These are phyloP conservation scores for Bothriochloa decipiens DNA, from an alignment of 176 grass and related monocot species.

Conservation along the genomic window DNA sequence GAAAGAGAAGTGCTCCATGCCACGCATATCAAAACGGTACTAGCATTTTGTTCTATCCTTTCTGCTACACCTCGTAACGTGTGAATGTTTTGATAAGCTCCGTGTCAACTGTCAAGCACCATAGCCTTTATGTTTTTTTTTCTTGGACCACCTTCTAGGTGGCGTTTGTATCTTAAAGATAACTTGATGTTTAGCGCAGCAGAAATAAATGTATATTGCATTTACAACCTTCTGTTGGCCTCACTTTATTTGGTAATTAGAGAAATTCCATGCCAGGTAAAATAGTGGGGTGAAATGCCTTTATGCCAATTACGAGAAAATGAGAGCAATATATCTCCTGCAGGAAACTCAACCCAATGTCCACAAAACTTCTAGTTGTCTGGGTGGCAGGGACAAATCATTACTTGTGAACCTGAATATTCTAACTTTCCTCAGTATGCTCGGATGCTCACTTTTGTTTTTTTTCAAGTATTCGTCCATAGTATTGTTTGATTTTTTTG, in stretches of 20 bases:
- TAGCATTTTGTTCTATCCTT: slow-evolving; percentile 57
- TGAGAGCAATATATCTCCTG: slow-evolving; percentile 6
- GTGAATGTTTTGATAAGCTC: slow-evolving; percentile 23
- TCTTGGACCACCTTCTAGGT: slow-evolving; percentile 29
- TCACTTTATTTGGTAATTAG: slow-evolving; percentile 24
- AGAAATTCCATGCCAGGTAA: slow-evolving; percentile 1
- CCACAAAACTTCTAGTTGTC: background rate
- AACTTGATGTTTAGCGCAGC: slow-evolving; percentile 24
- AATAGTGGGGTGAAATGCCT: background rate
- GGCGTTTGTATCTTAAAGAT: slow-evolving; percentile 50
- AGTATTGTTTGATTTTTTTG: slow-evolving; percentile 28
- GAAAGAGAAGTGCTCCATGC: slow-evolving; percentile 83
- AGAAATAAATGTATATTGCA: slow-evolving; percentile 35
- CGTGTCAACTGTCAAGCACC: slow-evolving; percentile 1
- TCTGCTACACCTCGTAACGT: slow-evolving; percentile 43
- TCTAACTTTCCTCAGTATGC: slow-evolving; percentile 25
- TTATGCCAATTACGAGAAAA: slow-evolving; percentile 23
- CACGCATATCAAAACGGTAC: slow-evolving; percentile 91
- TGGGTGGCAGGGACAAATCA: background rate
- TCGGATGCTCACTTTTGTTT: background rate
- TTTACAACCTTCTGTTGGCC: background rate
- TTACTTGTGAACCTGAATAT: slow-evolving; percentile 13
- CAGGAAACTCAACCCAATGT: slow-evolving; percentile 16
- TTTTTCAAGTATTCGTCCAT: slow-evolving; percentile 15
- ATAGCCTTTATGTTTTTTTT: background rate